Evolutionary conservation across 805 yeast genomes (phyloP), one percentile per base, ranked within the genome.

Genomic region (Blastobotrys mokoenaii): DNA sequence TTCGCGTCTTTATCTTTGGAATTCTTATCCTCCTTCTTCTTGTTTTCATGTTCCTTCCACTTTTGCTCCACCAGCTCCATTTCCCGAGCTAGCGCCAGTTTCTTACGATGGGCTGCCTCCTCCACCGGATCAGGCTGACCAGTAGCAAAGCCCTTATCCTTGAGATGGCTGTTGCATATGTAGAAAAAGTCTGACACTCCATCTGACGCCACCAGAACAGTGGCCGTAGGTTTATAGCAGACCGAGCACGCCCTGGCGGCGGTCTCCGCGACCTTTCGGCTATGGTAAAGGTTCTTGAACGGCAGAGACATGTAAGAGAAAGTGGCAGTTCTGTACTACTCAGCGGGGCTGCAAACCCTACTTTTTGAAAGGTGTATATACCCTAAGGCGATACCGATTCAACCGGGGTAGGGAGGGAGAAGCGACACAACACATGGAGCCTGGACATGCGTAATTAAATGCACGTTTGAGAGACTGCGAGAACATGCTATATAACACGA

Each of bases 221-320:
- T 62, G 2, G 63, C 42, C 1, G 79, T 64, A 1, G 82, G 80
- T 48, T 73, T 72, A 58, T 68, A 76, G 64, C 83, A 78, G 11
- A 77, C 58, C 36, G 56, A 53, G 53, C 83, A 78, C 0, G 81
- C 66, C 51, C 67, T 67, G 33, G 71, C 51, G 45, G 70, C 68
- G 11, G 59, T 46, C 3, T 63, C 70, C 0, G 78, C 74, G 10
- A 77, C 82, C 29, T 57, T 57, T 39, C 79, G 65, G 32, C 65
- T 58, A 16, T 59, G 63, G 56, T 77, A 77, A 20, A 62, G 59
- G 57, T 77, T 75, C 34, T 53, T 52, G 54, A 67, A 59, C 50
- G 67, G 68, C 33, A 20, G 8, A n/a, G 16, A 16, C 29, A 17
- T 36, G 39, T 17, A 6, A 11, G 39, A 6, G 32, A 8, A 22